These are phyloP conservation scores for Didymella keratinophila DNA, from an alignment of 2,329 filamentous ascomycete genomes.

Conservation along the genomic window DNA sequence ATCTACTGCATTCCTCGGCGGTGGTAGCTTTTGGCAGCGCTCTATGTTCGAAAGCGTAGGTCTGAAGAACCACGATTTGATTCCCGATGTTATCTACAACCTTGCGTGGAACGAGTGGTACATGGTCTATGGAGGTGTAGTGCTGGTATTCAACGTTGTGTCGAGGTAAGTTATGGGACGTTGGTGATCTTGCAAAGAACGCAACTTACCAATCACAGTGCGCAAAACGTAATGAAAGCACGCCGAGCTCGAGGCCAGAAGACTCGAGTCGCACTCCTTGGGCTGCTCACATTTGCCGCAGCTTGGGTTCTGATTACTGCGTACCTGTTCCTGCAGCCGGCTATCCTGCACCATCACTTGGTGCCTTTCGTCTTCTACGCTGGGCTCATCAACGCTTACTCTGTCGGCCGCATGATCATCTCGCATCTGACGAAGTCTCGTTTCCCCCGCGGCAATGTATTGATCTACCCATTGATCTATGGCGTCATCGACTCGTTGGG, in stretches of 20 bases:
- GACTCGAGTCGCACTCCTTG: conserved; percentile 77
- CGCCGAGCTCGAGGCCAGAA: conserved; percentile 77
- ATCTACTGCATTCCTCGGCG: conserved; percentile 83
- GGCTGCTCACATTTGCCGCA: conserved; percentile 80
- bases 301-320: conserved; percentile 78
- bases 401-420: conserved; percentile 93
- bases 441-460: conserved; percentile 91
- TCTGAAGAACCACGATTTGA: conserved; percentile 66
- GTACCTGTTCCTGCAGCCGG: conserved; percentile 86
- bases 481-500: conserved; percentile 84
- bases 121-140: conserved; percentile 81
- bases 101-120: conserved; percentile 92
- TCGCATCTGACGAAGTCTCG: conserved; percentile 86
- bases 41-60: conserved; percentile 77
- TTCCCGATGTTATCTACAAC: conserved; percentile 77
- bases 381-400: conserved; percentile 91
- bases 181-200: not conserved
- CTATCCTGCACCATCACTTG: conserved; percentile 81
- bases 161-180: conserved; percentile 60
- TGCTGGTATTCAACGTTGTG: conserved; percentile 85
- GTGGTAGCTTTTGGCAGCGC: conserved; percentile 92
- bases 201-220: conserved; percentile 55
- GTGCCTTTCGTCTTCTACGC: conserved; percentile 90
- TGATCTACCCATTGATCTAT: conserved; percentile 77
- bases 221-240: conserved; percentile 82